phyloP scores from a whole-genome alignment of 805 yeast genomes.

The Kuraishia piskuri region DNA sequence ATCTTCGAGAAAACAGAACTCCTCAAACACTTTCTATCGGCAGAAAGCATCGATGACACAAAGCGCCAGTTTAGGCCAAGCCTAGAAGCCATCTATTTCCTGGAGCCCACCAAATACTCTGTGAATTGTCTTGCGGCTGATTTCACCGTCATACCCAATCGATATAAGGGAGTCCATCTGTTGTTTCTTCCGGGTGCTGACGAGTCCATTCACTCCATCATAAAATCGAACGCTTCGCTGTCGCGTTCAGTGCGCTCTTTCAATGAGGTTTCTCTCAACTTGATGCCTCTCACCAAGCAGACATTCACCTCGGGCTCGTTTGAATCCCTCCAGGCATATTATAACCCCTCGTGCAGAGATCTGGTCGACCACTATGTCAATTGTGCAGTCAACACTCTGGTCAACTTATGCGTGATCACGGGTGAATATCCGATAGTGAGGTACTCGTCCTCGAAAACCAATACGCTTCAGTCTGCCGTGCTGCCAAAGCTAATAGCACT shows the following conservation, averaged over 20 bases:
- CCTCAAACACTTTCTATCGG: neutral
- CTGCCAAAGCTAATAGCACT: slow-evolving; percentile 66
- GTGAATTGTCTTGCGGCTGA: slow-evolving; percentile 76
- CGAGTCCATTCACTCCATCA: slow-evolving; percentile 3
- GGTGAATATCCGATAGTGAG: slow-evolving; percentile 88
- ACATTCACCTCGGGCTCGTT: slow-evolving; percentile 58
- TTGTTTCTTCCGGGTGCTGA: slow-evolving; percentile 59
- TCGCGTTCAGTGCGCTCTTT: slow-evolving; percentile 10
- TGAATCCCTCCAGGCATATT: slow-evolving; percentile 65
- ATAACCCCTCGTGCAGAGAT: slow-evolving; percentile 54
- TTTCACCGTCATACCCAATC: slow-evolving; percentile 49
- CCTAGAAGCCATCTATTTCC: slow-evolving; percentile 60
- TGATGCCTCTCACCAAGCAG: slow-evolving; percentile 61
- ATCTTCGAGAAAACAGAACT: slow-evolving; percentile 1
- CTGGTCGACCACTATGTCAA: slow-evolving; percentile 51
- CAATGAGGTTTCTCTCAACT: slow-evolving; percentile 32
- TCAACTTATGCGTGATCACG: slow-evolving; percentile 64
- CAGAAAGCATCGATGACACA: slow-evolving; percentile 1
- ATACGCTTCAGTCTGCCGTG: slow-evolving; percentile 43
- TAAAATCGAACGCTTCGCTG: slow-evolving; percentile 13
- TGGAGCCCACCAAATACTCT: slow-evolving; percentile 61
- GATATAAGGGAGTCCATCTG: slow-evolving; percentile 69
- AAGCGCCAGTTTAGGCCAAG: slow-evolving; percentile 1
- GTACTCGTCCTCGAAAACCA: slow-evolving; percentile 49
- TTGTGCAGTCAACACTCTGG: slow-evolving; percentile 53